phyloP scores from a whole-genome alignment of 768 basidiomycete species.

The Hysterangium stoloniferum region DNA sequence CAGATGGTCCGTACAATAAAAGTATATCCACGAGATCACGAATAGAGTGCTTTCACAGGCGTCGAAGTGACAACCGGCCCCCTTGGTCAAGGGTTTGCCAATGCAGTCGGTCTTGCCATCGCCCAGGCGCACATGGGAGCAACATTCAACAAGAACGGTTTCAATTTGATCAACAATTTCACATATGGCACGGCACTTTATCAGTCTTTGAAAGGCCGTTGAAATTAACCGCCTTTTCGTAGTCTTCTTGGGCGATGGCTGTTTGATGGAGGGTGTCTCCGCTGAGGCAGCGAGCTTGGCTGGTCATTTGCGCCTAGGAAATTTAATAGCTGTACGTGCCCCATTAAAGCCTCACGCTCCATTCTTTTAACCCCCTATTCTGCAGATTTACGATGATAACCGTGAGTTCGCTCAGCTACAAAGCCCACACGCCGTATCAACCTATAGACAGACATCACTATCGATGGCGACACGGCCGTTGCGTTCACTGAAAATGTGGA shows the following conservation, averaged over 20 bases:
- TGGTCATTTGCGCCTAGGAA: conserved; percentile 89
- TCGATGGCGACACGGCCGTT: conserved; percentile 86
- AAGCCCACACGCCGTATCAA: background rate
- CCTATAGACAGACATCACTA: conserved; percentile 72
- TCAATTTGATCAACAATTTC: conserved; percentile 75
- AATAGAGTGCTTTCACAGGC: conserved; percentile 28
- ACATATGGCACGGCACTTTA: conserved; percentile 72
- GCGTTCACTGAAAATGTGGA: conserved; percentile 94
- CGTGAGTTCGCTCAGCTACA: conserved; percentile 40
- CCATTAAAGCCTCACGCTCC: too few relatives aligned
- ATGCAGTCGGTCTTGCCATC: conserved; percentile 89
- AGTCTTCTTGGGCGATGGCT: conserved; percentile 94
- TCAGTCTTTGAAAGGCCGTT: conserved; percentile 5
- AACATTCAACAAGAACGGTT: conserved; percentile 82
- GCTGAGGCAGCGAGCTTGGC: conserved; percentile 87
- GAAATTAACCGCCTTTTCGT: conserved; percentile 11
- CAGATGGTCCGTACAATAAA: conserved; percentile 38
- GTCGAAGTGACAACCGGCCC: conserved; percentile 94
- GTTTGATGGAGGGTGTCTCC: conserved; percentile 96
- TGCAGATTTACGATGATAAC: conserved; percentile 90
- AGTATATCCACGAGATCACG: background rate
- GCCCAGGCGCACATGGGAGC: conserved; percentile 87
- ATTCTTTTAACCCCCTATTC: conserved; percentile 15
- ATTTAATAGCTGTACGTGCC: conserved; percentile 75
- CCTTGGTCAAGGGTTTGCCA: conserved; percentile 90